These are phyloP conservation scores for Tuber brumale DNA, from an alignment of 495 filamentous ascomycete genomes.

Conservation along the genomic window DNA sequence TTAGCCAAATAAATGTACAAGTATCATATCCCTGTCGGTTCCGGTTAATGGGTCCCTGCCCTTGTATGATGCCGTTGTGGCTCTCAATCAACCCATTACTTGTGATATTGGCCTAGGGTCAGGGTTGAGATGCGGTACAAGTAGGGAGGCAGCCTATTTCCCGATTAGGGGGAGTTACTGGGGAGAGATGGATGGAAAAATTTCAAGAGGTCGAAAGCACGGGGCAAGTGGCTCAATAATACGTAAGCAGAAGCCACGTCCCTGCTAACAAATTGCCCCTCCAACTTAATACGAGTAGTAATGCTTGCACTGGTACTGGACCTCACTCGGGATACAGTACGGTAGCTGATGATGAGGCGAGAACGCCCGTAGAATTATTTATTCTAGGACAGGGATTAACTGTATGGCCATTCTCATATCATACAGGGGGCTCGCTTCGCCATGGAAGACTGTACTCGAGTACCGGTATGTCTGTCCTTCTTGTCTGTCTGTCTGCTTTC, in stretches of 20 bases:
- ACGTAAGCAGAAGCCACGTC: neutral
- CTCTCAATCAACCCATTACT: neutral
- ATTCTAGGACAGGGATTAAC: too few species aligned
- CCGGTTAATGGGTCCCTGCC: neutral
- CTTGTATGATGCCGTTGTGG: neutral
- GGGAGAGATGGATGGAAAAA: neutral
- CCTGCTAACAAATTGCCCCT: neutral
- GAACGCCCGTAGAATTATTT: too few species aligned
- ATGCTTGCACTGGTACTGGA: neutral
- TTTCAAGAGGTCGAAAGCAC: neutral
- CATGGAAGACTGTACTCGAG: too few species aligned
- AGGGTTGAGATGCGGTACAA: neutral
- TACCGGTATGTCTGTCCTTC: too few species aligned
- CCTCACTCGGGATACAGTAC: too few species aligned
- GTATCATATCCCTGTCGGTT: neutral
- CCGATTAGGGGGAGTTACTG: neutral
- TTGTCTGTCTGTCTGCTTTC: neutral
- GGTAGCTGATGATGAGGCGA: too few species aligned
- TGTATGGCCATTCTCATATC: too few species aligned
- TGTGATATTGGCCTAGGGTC: neutral
- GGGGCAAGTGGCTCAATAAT: conserved; percentile 3
- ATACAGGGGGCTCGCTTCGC: too few species aligned
- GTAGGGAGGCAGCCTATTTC: neutral
- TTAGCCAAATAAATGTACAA: neutral
- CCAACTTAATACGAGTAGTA: neutral